These are phyloP conservation scores for Trichocladium uniseriatum DNA, from an alignment of 495 filamentous ascomycete species.

Conservation along the genomic window DNA sequence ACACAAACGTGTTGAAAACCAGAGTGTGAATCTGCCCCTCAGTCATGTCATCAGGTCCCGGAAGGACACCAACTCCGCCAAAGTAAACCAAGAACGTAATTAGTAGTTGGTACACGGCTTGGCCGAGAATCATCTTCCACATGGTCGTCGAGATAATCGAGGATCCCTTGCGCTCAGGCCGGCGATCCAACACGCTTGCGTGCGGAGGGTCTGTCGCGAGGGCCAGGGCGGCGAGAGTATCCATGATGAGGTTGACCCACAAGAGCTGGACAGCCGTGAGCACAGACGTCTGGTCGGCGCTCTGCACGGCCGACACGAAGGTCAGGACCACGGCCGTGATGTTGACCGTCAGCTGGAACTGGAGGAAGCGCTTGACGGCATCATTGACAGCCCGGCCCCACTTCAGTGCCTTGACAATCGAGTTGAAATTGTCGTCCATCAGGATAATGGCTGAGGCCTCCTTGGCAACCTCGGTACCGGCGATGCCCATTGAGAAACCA, in stretches of 20 bases:
- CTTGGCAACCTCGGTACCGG: conserved; percentile 88
- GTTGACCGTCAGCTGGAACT: conserved; percentile 90
- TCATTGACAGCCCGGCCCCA: conserved; percentile 91
- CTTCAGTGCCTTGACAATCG: conserved; percentile 80
- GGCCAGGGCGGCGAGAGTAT: conserved; percentile 79
- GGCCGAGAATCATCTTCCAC: conserved; percentile 95
- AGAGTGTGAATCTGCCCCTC: conserved; percentile 54
- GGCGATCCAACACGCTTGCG: conserved; percentile 67
- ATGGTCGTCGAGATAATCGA: conserved; percentile 74
- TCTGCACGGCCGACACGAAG: conserved; percentile 74
- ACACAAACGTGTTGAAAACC: conserved; percentile 91
- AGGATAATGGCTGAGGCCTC: conserved; percentile 87
- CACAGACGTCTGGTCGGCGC: conserved; percentile 54
- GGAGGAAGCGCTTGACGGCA: conserved; percentile 80
- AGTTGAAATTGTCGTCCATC: conserved; percentile 83
- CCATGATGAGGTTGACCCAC: conserved; percentile 94
- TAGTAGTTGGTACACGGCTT: conserved; percentile 71
- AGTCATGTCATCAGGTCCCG: conserved; percentile 31
- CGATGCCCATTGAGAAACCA: conserved; percentile 88
- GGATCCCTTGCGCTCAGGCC: conserved; percentile 71
- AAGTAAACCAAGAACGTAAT: conserved; percentile 76
- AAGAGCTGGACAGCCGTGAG: conserved; percentile 79
- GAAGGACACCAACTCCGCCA: conserved; percentile 52
- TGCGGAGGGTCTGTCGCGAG: conserved; percentile 79
- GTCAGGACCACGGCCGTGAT: conserved; percentile 77